Evolutionary conservation across 2,329 filamentous ascomycete genomes (phyloP).

Genomic region (Paraconiothyrium sp.): DNA sequence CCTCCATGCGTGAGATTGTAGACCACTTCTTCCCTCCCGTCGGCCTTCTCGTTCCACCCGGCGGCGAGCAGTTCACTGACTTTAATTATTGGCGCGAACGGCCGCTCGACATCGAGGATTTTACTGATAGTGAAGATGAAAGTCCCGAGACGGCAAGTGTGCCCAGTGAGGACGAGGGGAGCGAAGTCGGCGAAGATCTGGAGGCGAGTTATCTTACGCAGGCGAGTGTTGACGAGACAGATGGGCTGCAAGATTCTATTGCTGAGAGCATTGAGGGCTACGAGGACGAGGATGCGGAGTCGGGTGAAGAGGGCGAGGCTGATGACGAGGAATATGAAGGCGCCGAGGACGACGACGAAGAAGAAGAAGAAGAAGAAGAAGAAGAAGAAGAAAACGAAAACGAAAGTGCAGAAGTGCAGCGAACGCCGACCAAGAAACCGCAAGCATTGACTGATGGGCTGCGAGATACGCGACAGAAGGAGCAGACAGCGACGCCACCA

Average conservation of each 20-base stretch:
- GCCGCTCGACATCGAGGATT: conserved; percentile 85
- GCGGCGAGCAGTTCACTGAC: conserved; percentile 94
- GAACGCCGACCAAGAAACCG: conserved; percentile 18
- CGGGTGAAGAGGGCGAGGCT: conserved; percentile 32
- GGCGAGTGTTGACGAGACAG: conserved; percentile 58
- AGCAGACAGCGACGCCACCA: conserved; percentile 33
- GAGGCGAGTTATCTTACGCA: conserved; percentile 67
- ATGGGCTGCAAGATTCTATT: conserved; percentile 57
- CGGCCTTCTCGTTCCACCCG: conserved; percentile 83
- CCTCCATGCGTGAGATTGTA: conserved; percentile 91
- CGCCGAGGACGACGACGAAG: neutral
- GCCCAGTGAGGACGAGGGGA: conserved; percentile 59
- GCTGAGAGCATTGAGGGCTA: conserved; percentile 61
- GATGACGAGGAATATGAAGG: conserved; percentile 29
- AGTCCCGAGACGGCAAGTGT: conserved; percentile 37
- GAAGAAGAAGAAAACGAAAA: neutral
- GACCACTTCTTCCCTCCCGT: conserved; percentile 98
- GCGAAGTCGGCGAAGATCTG: conserved; percentile 57
- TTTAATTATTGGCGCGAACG: conserved; percentile 95
- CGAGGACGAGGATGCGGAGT: conserved; percentile 32
- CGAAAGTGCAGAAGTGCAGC: neutral
- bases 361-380: conserved; percentile 21
- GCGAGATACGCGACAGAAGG: conserved; percentile 27
- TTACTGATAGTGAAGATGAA: conserved; percentile 78
- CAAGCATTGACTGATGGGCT: conserved; percentile 24